Conservation (phyloP, 225 moss, liverwort and hornwort species). For the Rhytidiadelphus loreus region DNA sequence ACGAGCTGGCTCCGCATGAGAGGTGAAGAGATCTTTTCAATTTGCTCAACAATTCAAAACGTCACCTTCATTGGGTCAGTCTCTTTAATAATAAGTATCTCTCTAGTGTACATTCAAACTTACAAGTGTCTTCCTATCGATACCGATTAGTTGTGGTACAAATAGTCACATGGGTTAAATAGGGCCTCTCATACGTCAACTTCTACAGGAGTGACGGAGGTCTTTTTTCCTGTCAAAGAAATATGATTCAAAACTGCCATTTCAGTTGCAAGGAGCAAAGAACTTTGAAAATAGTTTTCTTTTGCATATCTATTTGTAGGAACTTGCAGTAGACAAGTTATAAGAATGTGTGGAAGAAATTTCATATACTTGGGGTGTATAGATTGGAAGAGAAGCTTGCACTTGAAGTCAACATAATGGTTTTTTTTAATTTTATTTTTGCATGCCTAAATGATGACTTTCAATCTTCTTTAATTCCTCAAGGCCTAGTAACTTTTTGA, state of each 20-base stretch:
- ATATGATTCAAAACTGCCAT: too few relatives aligned
- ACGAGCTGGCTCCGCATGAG: neutral
- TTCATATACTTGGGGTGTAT: neutral
- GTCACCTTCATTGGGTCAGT: neutral
- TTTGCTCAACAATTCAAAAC: neutral
- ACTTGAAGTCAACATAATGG: neutral
- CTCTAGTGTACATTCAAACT: neutral
- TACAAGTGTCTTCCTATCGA: too few relatives aligned
- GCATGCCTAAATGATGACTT: neutral
- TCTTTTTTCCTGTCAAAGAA: neutral
- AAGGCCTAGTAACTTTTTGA: too few relatives aligned
- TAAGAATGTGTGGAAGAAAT: fast-evolving
- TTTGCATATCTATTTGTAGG: neutral
- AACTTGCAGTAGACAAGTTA: neutral
- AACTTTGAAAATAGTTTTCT: fast-evolving
- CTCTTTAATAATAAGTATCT: too few relatives aligned
- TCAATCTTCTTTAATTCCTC: neutral
- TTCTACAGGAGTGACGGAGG: fast-evolving
- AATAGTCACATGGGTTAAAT: neutral
- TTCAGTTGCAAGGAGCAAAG: neutral
- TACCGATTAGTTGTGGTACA: too few relatives aligned
- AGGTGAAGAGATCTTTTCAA: neutral
- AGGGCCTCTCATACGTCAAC: fast-evolving
- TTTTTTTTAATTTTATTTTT: too few relatives aligned
- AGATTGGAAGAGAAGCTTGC: too few relatives aligned